Base-by-base conservation (phyloP, 441 rosid genomes). In the Euphorbia celastroides region DNA sequence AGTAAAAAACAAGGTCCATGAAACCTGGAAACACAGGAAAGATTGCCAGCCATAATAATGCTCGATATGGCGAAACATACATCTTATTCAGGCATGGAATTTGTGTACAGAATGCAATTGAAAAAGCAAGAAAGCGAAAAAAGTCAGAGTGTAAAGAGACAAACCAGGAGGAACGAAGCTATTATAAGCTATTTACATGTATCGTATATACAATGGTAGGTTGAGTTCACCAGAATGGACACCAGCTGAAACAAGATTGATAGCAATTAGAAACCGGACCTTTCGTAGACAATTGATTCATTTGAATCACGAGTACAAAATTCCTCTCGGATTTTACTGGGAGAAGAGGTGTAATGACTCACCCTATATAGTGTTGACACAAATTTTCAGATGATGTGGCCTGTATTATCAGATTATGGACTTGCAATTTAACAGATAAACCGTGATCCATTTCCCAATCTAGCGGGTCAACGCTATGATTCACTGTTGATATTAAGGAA, bases 321-420 rank as follows among this genome's bases (percentile, higher is more conserved):
- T 14, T 16, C 16, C 42, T 5, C 20, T 14, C 5, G 51, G 25
- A 7, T 31, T 5, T 10, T 22, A 31, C 9, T 27, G 10, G 3
- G 7, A 22, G 42, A 61, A 16, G 14, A 9, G 54, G 9, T 56
- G 41, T 4, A 51, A 57, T 12, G 66, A 57, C 89, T 76, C 87
- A 95, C 99, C 98, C 99, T 7, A 92, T 91, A 70, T 86, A 95
- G 69, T 95, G 90, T 78, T 95, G 98, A 85, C 99, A 95, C 75
- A 95, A 81, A 74, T 92, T 95, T 72, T 95, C 99, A 75, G 67
- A 89, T 31, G 99, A 95, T 7, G 70, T 78, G 57, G 99, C 99
- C 82, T 95, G 99, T 74, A 67, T 57, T 25, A 95, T 92, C 68
- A 95, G 71, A 87, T 92, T 95, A 66, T 90, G 97, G 61, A 95